Percentiles rank a stretch among this genome's conserved stretches.
Evolutionary conservation across 2,329 filamentous ascomycete species (phyloP).

Genomic region (Fusarium solani-melongenae): DNA sequence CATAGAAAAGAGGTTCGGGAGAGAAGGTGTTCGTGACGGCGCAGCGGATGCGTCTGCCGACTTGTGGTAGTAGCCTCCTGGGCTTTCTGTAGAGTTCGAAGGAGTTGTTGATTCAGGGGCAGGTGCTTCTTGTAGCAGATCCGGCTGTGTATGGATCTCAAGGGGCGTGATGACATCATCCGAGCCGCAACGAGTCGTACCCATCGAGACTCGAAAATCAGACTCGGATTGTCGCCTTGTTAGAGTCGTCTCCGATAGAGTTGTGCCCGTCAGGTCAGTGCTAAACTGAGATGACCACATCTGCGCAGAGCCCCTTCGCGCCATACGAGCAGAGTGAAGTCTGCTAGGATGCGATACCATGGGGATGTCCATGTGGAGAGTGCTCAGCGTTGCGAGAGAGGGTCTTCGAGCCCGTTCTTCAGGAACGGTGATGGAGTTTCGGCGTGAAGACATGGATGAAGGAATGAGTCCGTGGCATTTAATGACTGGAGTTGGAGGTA

Average conservation of each 20-base stretch:
- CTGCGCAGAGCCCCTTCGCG: constrained; percentile 30
- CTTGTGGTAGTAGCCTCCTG: constrained; percentile 10
- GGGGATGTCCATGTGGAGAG: constrained; percentile 21
- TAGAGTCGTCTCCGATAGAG: neutral
- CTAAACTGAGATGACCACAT: constrained; percentile 32
- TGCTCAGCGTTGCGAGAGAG: constrained; percentile 32
- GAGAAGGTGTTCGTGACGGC: constrained; percentile 32
- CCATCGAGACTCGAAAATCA: constrained; percentile 13
- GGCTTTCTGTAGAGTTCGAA: neutral
- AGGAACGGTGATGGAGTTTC: constrained; percentile 2
- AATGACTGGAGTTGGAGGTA: constrained; percentile 47
- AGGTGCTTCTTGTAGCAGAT: neutral
- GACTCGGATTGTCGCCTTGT: constrained; percentile 15
- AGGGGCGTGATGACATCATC: constrained; percentile 14
- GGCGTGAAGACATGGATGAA: constrained; percentile 38
- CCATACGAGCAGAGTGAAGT: constrained; percentile 21
- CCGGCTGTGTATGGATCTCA: constrained; percentile 4
- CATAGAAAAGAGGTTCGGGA: constrained; percentile 42
- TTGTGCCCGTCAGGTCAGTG: constrained; percentile 19
- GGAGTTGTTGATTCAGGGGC: constrained; percentile 3
- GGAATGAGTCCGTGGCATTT: constrained; percentile 48
- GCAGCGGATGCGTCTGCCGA: constrained; percentile 3
- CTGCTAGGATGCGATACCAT: constrained; percentile 11
- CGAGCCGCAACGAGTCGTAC: constrained; percentile 16
- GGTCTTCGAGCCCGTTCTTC: constrained; percentile 23